These are phyloP conservation scores for Sarocladium strictum DNA, from an alignment of 2,329 filamentous ascomycete genomes.

Conservation along the genomic window DNA sequence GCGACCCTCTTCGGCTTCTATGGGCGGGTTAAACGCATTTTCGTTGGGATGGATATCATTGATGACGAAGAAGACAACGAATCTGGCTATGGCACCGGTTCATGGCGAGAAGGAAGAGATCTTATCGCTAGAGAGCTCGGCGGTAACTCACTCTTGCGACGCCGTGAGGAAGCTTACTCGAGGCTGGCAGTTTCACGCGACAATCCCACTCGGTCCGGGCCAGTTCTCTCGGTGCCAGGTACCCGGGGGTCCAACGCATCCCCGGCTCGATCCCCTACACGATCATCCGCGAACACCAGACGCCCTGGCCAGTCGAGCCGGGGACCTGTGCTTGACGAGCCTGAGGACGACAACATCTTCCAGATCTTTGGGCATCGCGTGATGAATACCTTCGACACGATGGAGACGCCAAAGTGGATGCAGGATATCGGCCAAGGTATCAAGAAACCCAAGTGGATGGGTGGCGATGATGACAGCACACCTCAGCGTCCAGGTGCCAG, in stretches of 20 bases:
- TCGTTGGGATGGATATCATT: constrained; percentile 68
- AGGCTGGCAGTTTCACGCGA: constrained; percentile 22
- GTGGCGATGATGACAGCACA: constrained; percentile 34
- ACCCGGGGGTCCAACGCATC: constrained; percentile 28
- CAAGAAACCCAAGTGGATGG: constrained; percentile 79
- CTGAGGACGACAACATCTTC: constrained; percentile 77
- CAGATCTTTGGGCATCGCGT: constrained; percentile 77
- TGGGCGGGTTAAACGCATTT: constrained; percentile 70
- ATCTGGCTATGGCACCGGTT: constrained; percentile 66
- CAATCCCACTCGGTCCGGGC: constrained; percentile 29
- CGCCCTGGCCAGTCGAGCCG: constrained; percentile 21
- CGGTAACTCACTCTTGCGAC: constrained; percentile 50
- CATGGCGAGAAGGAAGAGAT: constrained; percentile 86
- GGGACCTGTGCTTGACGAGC: constrained; percentile 35
- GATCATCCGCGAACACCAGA: constrained; percentile 20
- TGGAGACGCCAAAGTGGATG: constrained; percentile 78
- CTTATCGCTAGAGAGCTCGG: constrained; percentile 83
- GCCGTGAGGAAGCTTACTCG: constrained; percentile 37
- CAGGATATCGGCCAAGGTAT: constrained; percentile 62
- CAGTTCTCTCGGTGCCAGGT: constrained; percentile 43
- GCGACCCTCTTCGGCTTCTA: constrained; percentile 89
- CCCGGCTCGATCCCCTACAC: constrained; percentile 36
- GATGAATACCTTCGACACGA: constrained; percentile 83
- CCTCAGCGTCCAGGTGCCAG: constrained; percentile 26
- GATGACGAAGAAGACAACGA: constrained; percentile 65